phyloP scores from a whole-genome alignment of 495 filamentous ascomycete genomes.

The Neurospora sp. region DNA sequence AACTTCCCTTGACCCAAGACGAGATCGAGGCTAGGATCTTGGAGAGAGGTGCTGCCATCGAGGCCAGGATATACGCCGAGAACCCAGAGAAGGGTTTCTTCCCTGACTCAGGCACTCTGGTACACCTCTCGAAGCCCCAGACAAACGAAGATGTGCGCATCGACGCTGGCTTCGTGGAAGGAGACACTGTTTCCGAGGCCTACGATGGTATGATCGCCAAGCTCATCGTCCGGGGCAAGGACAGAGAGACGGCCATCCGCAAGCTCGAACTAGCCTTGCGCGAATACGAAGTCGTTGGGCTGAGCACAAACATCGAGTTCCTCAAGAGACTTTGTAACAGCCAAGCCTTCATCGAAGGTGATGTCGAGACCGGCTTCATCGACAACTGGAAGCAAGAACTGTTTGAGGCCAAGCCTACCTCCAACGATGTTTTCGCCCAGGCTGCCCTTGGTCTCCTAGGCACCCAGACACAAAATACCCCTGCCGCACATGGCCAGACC shows the following conservation, averaged over 20 bases:
- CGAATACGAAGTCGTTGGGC: conserved; percentile 85
- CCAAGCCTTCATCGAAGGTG: conserved; percentile 71
- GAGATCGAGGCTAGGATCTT: conserved; percentile 69
- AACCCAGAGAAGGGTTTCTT: conserved; percentile 85
- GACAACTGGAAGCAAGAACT: conserved; percentile 72
- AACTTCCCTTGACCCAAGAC: conserved; percentile 75
- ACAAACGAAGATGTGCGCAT: conserved; percentile 65
- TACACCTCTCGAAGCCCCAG: conserved; percentile 71
- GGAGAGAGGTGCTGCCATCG: conserved; percentile 76
- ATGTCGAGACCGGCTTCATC: conserved; percentile 95
- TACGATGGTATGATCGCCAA: conserved; percentile 99
- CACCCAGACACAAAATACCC: conserved; percentile 14
- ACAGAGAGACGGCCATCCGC: conserved; percentile 70
- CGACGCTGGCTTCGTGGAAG: conserved; percentile 83
- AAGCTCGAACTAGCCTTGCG: conserved; percentile 75
- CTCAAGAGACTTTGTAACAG: conserved; percentile 75
- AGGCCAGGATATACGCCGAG: conserved; percentile 94
- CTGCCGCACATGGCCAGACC: conserved; percentile 31
- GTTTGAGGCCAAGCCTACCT: conserved; percentile 44
- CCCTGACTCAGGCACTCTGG: conserved; percentile 81
- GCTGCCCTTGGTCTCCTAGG: conserved; percentile 63
- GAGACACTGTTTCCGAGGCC: conserved; percentile 86
- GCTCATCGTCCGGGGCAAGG: conserved; percentile 78
- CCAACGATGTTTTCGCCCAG: conserved; percentile 66
- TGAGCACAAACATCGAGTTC: conserved; percentile 95